A percentile compares a stretch with the other conserved stretches of the same genome.
phyloP scores from a whole-genome alignment of 306 rosid species.

The Cucumis melo region DNA sequence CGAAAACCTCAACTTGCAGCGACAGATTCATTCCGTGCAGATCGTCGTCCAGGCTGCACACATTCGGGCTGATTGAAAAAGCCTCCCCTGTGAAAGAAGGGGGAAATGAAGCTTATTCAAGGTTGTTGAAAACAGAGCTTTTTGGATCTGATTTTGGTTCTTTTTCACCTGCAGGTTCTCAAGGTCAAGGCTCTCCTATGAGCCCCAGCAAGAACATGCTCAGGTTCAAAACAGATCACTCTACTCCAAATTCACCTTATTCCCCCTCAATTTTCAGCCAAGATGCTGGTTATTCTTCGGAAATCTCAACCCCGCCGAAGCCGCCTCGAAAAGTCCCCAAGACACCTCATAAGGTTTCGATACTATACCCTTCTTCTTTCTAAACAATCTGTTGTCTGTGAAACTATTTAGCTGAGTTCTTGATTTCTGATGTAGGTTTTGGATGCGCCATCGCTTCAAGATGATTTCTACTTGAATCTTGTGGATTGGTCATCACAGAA shows the following conservation, averaged over 20 bases:
- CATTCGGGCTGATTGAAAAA: slow-evolving; percentile 67
- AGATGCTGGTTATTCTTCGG: slow-evolving; percentile 33
- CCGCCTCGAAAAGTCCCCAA: slow-evolving; percentile 94
- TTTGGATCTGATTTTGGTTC: slow-evolving; percentile 89
- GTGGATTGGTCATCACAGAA: slow-evolving; percentile 99
- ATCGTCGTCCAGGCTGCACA: slow-evolving; percentile 85
- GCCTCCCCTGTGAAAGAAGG: slow-evolving; percentile 86
- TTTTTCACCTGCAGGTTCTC: slow-evolving; percentile 55
- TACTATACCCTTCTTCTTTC: neutral
- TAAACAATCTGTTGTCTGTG: neutral
- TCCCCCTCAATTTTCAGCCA: slow-evolving; percentile 65
- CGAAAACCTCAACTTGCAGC: slow-evolving; percentile 55
- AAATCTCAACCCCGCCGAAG: slow-evolving; percentile 73
- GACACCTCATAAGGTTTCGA: slow-evolving; percentile 76
- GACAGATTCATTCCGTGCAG: slow-evolving; percentile 97
- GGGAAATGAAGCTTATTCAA: slow-evolving; percentile 59
- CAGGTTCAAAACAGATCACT: slow-evolving; percentile 66
- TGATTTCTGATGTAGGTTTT: slow-evolving; percentile 46
- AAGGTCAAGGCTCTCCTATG: slow-evolving; percentile 24
- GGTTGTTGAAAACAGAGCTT: slow-evolving; percentile 67
- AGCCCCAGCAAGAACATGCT: slow-evolving; percentile 92
- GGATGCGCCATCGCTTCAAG: slow-evolving; percentile 99
- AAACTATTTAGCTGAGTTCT: neutral
- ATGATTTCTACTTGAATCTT: slow-evolving; percentile 92
- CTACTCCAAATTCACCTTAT: slow-evolving; percentile 63